A percentile compares a stretch with the other conserved stretches of the same genome.
Conservation (phyloP, 176 grass and related monocot species). For the sorghum (Sorghum bicolor) region DNA sequence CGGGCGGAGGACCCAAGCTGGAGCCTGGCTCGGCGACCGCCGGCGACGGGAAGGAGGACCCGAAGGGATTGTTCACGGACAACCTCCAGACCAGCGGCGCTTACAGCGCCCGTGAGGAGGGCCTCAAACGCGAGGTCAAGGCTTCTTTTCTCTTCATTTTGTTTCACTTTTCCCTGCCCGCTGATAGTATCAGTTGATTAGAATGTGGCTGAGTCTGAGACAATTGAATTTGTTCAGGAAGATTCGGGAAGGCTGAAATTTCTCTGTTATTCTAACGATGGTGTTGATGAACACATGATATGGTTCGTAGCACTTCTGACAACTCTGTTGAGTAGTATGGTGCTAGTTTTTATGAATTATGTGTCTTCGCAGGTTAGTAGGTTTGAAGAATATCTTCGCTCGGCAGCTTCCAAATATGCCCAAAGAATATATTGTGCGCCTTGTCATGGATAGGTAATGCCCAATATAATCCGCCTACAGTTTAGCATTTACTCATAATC, state of each 20-base stretch:
- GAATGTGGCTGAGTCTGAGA: conserved; percentile 16
- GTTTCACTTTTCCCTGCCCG: background rate
- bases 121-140: conserved; percentile 83
- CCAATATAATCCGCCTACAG: background rate
- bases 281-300: conserved; percentile 96
- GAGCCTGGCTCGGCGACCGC: conserved; percentile 36
- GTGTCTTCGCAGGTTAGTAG: conserved; percentile 66
- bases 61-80: conserved; percentile 86
- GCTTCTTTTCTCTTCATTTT: background rate
- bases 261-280: conserved; percentile 91
- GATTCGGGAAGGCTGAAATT: conserved; percentile 83
- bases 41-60: conserved; percentile 57
- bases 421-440: conserved; percentile 96
- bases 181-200: background rate
- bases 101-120: conserved; percentile 88
- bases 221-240: conserved; percentile 54
- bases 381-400: conserved; percentile 99
- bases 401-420: conserved; percentile 99
- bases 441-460: conserved; percentile 94
- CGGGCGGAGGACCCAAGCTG: conserved; percentile 28
- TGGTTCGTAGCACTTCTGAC: conserved; percentile 41
- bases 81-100: conserved; percentile 96
- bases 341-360: conserved; percentile 1
- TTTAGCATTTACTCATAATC: background rate
- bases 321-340: background rate